phyloP scores from a whole-genome alignment of 768 basidiomycete species.

The Xerocomellus amylosporus region DNA sequence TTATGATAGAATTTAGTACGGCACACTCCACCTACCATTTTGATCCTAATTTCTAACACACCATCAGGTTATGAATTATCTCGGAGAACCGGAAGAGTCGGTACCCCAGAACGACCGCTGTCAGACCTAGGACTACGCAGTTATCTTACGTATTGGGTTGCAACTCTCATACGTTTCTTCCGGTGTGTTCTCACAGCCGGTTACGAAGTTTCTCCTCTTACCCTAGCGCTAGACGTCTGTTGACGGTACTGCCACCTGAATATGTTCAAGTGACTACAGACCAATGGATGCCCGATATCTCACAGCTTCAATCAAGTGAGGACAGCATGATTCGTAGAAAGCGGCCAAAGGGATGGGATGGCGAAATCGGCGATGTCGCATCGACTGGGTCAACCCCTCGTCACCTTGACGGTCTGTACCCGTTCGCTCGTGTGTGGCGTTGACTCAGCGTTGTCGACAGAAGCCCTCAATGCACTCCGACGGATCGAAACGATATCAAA shows the following conservation, averaged over 20 bases:
- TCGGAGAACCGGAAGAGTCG: constrained; percentile 70
- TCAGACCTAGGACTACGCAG: constrained; percentile 90
- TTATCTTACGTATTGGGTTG: constrained; percentile 87
- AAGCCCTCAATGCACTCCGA: constrained; percentile 54
- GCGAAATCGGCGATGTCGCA: constrained; percentile 50
- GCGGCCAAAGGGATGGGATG: constrained; percentile 70
- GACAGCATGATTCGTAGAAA: constrained; percentile 38
- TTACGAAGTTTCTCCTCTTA: background rate
- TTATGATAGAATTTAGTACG: constrained; percentile 98
- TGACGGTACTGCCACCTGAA: constrained; percentile 60
- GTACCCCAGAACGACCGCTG: constrained; percentile 92
- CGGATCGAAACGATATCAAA: constrained; percentile 56
- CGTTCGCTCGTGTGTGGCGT: background rate
- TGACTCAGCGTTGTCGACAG: constrained; percentile 29
- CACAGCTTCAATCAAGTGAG: constrained; percentile 32
- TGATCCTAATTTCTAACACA: background rate
- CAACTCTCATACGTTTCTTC: constrained; percentile 81
- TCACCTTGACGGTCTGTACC: constrained; percentile 41
- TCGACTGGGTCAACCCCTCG: constrained; percentile 33
- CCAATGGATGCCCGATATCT: constrained; percentile 43
- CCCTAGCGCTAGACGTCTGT: constrained; percentile 43
- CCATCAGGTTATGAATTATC: constrained; percentile 87
- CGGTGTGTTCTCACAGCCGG: constrained; percentile 41
- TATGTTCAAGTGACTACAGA: constrained; percentile 43
- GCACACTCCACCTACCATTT: constrained; percentile 2